Base-by-base conservation (phyloP, 805 yeast species). In the Yarrowia keelungensis region DNA sequence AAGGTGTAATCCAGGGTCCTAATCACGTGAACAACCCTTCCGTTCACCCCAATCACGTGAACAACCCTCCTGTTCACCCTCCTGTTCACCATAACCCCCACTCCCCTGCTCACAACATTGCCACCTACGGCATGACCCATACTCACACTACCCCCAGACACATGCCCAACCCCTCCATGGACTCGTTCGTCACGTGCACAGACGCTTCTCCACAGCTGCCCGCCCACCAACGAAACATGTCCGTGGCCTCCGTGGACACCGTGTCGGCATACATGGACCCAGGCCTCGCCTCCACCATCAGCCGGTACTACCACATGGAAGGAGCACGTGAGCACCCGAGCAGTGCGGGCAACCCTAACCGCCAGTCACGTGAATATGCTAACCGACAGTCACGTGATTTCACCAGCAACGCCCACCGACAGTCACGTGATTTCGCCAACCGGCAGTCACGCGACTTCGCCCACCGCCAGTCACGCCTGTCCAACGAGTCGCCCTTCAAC, bases 171-270 rank as follows among this genome's bases (percentile, higher is more conserved):
- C 56, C 56, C 2, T 50, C 56, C 0, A n/a, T 53, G n/a, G 59
- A 53, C 59, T 53, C 59, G 14, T 53, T 53, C 19, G 45, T 38
- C 59, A 53, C 59, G 11, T 53, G 59, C 35, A 53, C 59, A 16
- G 59, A 53, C 59, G 12, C 16, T 2, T 41, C 61, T 22, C 61
- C 46, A 2, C 36, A 54, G 8, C 19, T 50, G 32, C 35, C 9
- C 14, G 32, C 19, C 3, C 56, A 12, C 16, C 15, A 12, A 38
- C 43, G 46, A 12, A 54, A 54, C 45, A 39, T 22, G 45, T 56
- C 62, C 10, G 9, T 35, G 2, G 65, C 42, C 5, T 59, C 65
- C 2, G 65, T 45, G 1, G 65, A 59, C 41, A 59, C 65, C 4
- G 51, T 59, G 1, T 11, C 65, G 1, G 51, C 32, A 0, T 59